Conservation (phyloP, 2,329 filamentous ascomycete species). For the Xylariaceae sp. region DNA sequence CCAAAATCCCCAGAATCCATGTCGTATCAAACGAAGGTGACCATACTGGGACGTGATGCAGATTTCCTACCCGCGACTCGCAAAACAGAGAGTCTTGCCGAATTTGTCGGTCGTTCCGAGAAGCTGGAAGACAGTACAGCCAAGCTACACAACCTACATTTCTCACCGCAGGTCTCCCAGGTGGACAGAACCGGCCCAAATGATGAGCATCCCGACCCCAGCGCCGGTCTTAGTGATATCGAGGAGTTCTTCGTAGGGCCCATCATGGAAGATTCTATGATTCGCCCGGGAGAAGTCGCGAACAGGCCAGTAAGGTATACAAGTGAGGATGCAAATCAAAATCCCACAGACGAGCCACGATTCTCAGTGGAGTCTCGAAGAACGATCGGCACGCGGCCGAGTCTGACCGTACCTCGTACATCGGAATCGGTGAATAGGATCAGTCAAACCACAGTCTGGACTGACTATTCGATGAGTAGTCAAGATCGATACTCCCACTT, state of each 20-base stretch:
- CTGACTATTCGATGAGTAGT: slow-evolving; percentile 55
- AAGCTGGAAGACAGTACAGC: too few species aligned
- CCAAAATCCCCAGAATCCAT: slow-evolving; percentile 34
- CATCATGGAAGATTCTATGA: slow-evolving; percentile 18
- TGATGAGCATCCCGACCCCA: slow-evolving; percentile 18
- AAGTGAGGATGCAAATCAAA: background rate
- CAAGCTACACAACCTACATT: too few species aligned
- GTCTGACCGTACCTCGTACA: slow-evolving; percentile 43
- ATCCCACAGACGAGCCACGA: slow-evolving; percentile 14
- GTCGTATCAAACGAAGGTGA: slow-evolving; percentile 43
- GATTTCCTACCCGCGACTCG: slow-evolving; percentile 26
- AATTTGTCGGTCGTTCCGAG: too few species aligned
- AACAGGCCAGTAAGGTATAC: background rate
- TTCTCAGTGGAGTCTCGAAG: slow-evolving; percentile 25
- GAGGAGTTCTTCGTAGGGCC: slow-evolving; percentile 28
- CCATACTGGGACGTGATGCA: slow-evolving; percentile 43
- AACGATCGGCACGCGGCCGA: slow-evolving; percentile 37
- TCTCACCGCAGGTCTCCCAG: slow-evolving; percentile 4
- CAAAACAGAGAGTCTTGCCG: slow-evolving; percentile 1
- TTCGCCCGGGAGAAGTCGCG: slow-evolving; percentile 6
- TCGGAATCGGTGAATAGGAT: slow-evolving; percentile 40
- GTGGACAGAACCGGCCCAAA: slow-evolving; percentile 4
- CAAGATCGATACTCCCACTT: slow-evolving; percentile 36
- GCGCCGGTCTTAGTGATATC: slow-evolving; percentile 24
- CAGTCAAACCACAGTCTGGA: slow-evolving; percentile 57